Evolutionary conservation across 805 yeast genomes (phyloP).

Genomic region (Myxozyma lipomycoides): DNA sequence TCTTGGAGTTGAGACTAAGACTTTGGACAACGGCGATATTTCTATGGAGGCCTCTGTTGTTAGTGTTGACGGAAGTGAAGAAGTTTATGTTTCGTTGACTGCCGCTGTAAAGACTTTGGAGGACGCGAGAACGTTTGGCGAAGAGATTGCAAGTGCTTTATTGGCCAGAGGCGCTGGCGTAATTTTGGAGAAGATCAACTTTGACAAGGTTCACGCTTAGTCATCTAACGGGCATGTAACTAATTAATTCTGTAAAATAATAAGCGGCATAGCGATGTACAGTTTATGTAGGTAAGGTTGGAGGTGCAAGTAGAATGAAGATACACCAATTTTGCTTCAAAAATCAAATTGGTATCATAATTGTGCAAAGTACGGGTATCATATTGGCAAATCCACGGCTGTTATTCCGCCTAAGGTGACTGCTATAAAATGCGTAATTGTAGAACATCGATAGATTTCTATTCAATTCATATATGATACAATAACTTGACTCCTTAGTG

Average conservation of each 20-base stretch:
- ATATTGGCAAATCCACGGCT: too few relatives aligned
- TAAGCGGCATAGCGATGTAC: too few relatives aligned
- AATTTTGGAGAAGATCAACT: constrained; percentile 76
- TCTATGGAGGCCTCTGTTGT: constrained; percentile 51
- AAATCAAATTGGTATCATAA: too few relatives aligned
- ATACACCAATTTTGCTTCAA: too few relatives aligned
- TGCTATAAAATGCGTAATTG: too few relatives aligned
- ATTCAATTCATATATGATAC: too few relatives aligned
- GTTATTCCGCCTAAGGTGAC: too few relatives aligned
- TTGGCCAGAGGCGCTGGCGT: constrained; percentile 74
- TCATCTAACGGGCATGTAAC: neutral
- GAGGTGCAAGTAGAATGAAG: too few relatives aligned
- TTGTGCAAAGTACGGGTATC: too few relatives aligned
- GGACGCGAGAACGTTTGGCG: constrained; percentile 72
- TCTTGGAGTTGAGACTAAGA: constrained; percentile 65
- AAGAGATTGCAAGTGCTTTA: constrained; percentile 60
- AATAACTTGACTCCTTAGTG: too few relatives aligned
- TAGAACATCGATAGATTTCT: too few relatives aligned
- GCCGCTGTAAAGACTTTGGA: constrained; percentile 42
- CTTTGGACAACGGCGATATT: constrained; percentile 8
- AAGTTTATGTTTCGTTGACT: constrained; percentile 55
- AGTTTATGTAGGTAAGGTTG: too few relatives aligned
- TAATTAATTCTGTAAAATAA: neutral
- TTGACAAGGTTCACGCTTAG: constrained; percentile 50
- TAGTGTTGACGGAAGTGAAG: constrained; percentile 72